Base-by-base conservation (phyloP, 148 eudicot genomes). In the Rhododendron vialii region DNA sequence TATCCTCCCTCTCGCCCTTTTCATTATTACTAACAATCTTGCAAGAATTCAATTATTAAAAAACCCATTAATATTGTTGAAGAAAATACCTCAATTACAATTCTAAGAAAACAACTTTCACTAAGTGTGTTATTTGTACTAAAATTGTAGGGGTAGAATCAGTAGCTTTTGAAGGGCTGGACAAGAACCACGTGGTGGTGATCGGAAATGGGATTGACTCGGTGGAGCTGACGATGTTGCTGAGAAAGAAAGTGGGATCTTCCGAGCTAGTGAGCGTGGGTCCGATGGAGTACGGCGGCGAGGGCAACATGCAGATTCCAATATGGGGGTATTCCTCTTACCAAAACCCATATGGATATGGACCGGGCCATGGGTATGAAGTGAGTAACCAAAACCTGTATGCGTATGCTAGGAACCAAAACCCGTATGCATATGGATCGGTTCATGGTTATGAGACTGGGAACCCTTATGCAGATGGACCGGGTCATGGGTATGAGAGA, bases 231-330 rank as follows among this genome's bases (percentile, higher is more conserved):
- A 84, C 85, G 0, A 74, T 5, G 12, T 45, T 26, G 78, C 57
- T 88, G 13, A 88, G 86, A 84, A 88, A 84, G 84, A 86, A 74
- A 8, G 24, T 89, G 38, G 88, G 86, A 5, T 17, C 10, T 5
- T 67, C 82, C 1, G 88, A 83, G 8, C 30, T 89, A 13, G 22
- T 89, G 11, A 86, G 85, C 51, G 86, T 80, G 81, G 28, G 30
- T 6, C 33, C 15, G 17, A 2, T 78, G 33, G 73, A 26, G 15
- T 67, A 67, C 3, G 35, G 65, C 14, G 73, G 51, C 0, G 84
- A 12, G 0, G 33, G 80, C 30, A 20, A 15, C 15, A 17, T 78
- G 24, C 47, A 17, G 11, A 7, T 6, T 36, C 79, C 45, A 15
- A 3, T 30, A 4, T 35, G 8, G 20, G 76, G 17, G 17, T 69